Evolutionary conservation across 441 rosid genomes (phyloP), one percentile per base, ranked within the genome.

Genomic region (Pelargonium australe): DNA sequence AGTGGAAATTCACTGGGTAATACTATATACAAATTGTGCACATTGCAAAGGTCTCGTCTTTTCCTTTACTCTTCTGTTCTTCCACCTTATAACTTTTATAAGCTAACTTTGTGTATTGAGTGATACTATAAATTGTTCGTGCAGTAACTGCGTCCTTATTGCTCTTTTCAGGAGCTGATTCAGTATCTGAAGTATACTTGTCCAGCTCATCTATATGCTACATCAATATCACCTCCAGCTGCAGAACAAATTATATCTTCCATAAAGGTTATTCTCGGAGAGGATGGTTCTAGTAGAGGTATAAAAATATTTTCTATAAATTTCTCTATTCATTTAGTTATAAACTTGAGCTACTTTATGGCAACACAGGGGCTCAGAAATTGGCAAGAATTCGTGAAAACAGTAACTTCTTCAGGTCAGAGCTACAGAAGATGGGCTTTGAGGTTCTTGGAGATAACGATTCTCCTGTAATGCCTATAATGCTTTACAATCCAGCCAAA

Each of bases 401-500:
- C 73, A 89, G 96, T 82, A 93, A 90, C 85, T 90, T 93, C 75
- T 93, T 84, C 78, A 81, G 91, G 78, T 89, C 96, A 58, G 97
- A 89, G 75, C 79, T 93, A 73, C 88, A 83, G 77, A 90, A 90
- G 80, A 87, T 89, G 98, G 98, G 98, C 10, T 93, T 90, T 69
- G 97, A 93, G 81, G 97, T 90, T 76, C 85, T 89, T 71, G 97
- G 98, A 67, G 98, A 93, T 76, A 83, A 84, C 68, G 97, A 93
- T 76, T 90, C 97, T 64, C 95, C 96, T 25, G 82, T 93, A 13
- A 89, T 93, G 96, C 94, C 97, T 4, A 89, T 90, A 66, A 90
- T 93, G 98, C 88, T 93, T 72, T 93, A 93, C 81, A 90, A 90
- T 76, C 97, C 97, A 55, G 95, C 95, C 1, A 90, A 93, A 81